Percentiles rank a stretch among this genome's conserved stretches.
These are phyloP conservation scores for Eucommia ulmoides DNA, from an alignment of 257 asterid species.

Conservation along the genomic window DNA sequence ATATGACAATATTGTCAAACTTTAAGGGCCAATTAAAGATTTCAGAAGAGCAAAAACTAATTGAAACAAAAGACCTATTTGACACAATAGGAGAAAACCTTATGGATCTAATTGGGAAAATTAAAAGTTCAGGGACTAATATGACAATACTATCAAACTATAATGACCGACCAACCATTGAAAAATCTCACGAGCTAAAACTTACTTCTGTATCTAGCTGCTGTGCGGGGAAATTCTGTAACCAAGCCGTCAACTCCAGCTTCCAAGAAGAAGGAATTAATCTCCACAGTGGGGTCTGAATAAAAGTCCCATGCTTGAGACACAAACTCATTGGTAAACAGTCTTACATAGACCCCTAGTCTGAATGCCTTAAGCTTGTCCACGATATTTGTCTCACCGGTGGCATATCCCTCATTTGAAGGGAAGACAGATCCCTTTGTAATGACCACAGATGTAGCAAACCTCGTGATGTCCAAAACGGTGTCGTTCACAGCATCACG, in stretches of 20 bases:
- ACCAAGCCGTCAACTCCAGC: slow-evolving; percentile 39
- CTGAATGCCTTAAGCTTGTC: slow-evolving; percentile 36
- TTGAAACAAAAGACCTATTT: no score
- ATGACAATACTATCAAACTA: no score
- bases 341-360: slow-evolving; percentile 46
- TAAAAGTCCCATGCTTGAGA: slow-evolving; percentile 90
- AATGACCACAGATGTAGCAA: slow-evolving; percentile 56
- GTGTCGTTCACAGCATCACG: slow-evolving; percentile 52
- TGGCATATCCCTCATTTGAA: slow-evolving; percentile 12
- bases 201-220: slow-evolving; percentile 74
- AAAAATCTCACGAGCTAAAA: no score
- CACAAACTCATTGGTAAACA: slow-evolving; percentile 56
- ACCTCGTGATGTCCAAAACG: slow-evolving; percentile 38
- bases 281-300: slow-evolving; percentile 63
- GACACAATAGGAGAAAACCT: no score
- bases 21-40: no score
- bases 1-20: no score
- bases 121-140: no score
- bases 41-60: no score
- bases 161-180: no score
- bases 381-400: slow-evolving; percentile 33
- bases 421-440: slow-evolving; percentile 49
- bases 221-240: slow-evolving; percentile 65
- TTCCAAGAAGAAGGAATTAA: slow-evolving; percentile 20
- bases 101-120: no score